Percentiles rank a stretch among this genome's conserved stretches.
Evolutionary conservation across 805 yeast genomes (phyloP).

Genomic region (Metschnikowia borealis): DNA sequence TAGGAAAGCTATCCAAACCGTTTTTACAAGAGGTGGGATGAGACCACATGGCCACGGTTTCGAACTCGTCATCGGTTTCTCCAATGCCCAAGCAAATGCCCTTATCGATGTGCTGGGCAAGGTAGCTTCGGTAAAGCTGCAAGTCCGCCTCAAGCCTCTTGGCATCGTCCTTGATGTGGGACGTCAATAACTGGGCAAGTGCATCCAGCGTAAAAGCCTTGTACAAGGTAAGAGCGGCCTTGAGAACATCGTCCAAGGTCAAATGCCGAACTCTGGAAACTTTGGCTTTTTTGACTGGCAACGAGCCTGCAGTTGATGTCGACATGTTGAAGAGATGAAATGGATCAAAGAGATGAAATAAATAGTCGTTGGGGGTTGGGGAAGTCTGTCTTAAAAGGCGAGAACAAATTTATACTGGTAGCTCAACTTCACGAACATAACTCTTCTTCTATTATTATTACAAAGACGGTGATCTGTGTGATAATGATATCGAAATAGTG

Average conservation of each 20-base stretch:
- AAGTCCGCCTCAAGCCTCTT: conserved; percentile 9
- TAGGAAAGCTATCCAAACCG: conserved; percentile 44
- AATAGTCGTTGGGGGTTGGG: neutral
- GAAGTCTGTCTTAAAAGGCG: conserved; percentile 11
- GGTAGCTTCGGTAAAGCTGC: conserved; percentile 47
- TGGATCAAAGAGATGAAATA: too few species aligned
- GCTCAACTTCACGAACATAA: conserved; percentile 21
- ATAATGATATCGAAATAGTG: neutral
- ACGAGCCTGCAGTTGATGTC: neutral
- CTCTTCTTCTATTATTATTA: conserved; percentile 11
- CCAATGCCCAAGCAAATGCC: conserved; percentile 50
- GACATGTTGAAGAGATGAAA: neutral
- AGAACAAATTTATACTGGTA: conserved; percentile 20
- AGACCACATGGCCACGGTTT: conserved; percentile 55
- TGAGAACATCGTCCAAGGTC: conserved; percentile 20
- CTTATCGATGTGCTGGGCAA: conserved; percentile 45
- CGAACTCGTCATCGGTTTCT: conserved; percentile 41
- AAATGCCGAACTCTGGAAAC: conserved; percentile 9
- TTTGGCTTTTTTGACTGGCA: neutral
- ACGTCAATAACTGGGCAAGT: conserved; percentile 25
- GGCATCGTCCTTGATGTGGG: conserved; percentile 11
- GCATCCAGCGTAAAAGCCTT: conserved; percentile 34
- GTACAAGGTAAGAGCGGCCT: conserved; percentile 37
- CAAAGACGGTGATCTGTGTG: conserved; percentile 4
- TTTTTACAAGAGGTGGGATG: conserved; percentile 40